Base-by-base conservation (phyloP, 129 eudicot genomes). In the Rutidosis leptorrhynchoides region DNA sequence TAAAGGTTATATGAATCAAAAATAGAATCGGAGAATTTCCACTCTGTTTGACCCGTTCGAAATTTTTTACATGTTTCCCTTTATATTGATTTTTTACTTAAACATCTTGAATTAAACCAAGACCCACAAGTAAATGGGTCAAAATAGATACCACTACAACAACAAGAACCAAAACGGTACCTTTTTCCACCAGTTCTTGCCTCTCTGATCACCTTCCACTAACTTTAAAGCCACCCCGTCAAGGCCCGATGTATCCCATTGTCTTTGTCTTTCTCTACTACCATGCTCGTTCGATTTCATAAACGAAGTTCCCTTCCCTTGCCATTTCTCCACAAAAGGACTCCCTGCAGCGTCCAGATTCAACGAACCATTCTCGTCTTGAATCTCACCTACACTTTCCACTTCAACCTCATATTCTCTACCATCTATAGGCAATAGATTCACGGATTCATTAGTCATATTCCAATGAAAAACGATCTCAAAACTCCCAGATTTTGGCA, bases 141-240 rank as follows among this genome's bases (percentile, higher is more conserved):
- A 11, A 7, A 27, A 2, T 27, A 6, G 24, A 12, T 20, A 58
- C 23, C 64, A 27, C 43, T 58, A 6, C 64, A 30, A 48, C 11
- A 22, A 54, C 54, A 35, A 40, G 67, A 58, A 46, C 33, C 72
- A 57, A 73, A 37, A 55, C 11, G 19, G 64, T 76, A 93, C 98
- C 98, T 93, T 93, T 37, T 84, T 81, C 98, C 98, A 82, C 98
- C 98, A 93, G 53, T 88, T 93, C 55, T 85, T 81, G 62, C 84
- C 96, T 70, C 42, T 79, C 20, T 77, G 81, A 33, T 93, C 98
- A 69, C 89, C 92, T 79, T 88, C 83, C 22, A 93, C 96, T 49
- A 93, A 74, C 77, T 88, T 85, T 16, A 93, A 58, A 67, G 86
- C 82, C 65, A 82, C 65, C 68, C 96, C 95, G 69, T 88, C 79